Evolutionary conservation across 805 yeast genomes (phyloP).

Genomic region (Metschnikowia henanensis): DNA sequence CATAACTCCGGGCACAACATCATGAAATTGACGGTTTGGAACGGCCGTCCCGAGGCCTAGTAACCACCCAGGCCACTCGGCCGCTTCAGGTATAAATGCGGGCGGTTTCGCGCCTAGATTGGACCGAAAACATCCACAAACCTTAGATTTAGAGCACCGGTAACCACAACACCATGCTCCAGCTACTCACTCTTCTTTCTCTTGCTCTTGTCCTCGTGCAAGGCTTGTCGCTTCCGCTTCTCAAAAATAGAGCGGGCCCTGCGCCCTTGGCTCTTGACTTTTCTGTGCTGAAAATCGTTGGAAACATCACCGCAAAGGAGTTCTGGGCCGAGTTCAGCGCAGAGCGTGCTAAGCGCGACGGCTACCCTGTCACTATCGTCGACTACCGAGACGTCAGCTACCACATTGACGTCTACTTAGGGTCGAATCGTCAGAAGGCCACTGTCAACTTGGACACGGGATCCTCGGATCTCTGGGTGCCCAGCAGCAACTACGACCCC

Average conservation of each 20-base stretch:
- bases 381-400: slow-evolving; percentile 10
- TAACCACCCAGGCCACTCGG: not conserved
- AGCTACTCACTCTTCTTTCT: slow-evolving; percentile 2
- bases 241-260: not conserved
- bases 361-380: slow-evolving; percentile 6
- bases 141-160: too few relatives aligned
- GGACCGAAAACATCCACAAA: too few relatives aligned
- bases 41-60: too few relatives aligned
- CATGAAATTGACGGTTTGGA: too few relatives aligned
- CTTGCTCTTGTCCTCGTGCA: slow-evolving; percentile 5
- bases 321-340: not conserved
- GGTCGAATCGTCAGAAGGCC: slow-evolving; percentile 27
- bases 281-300: slow-evolving; percentile 4
- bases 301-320: slow-evolving; percentile 1
- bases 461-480: slow-evolving; percentile 43
- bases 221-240: slow-evolving; percentile 3
- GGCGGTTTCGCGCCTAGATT: too few relatives aligned
- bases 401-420: slow-evolving; percentile 17
- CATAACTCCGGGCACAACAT: not conserved
- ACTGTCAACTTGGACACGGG: slow-evolving; percentile 42
- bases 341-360: slow-evolving; percentile 1
- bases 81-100: not conserved
- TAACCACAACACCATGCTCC: slow-evolving; percentile 3
- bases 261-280: slow-evolving; percentile 14
- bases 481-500: slow-evolving; percentile 6